Evolutionary conservation across 139 green algal species (phyloP), one percentile per base, ranked within the genome.

Genomic region (Coelastrella sp.): DNA sequence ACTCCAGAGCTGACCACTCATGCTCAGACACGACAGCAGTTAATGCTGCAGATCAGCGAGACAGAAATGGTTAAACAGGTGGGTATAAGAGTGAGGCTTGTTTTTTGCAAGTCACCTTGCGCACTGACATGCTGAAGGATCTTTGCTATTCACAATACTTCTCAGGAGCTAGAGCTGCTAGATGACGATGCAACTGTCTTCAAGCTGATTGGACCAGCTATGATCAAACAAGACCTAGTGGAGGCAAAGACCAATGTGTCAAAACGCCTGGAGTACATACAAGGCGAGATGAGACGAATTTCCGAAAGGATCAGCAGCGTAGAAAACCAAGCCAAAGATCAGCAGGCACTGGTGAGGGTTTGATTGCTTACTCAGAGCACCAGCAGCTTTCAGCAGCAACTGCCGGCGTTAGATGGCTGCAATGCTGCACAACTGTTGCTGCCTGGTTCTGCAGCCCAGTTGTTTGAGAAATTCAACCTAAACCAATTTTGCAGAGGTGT

Each of bases 191-290:
- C 92, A 0, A 93, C 88, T 21, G 94, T 98, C 19, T 98, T 93
- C 91, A 98, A 98, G 91, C 88, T 96, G 34, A 94, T 98, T 5
- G 96, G 96, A 3, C 96, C 96, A 0, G 95, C 92, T 7, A 88
- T 98, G 73, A 89, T 98, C 63, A 94, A 92, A 79, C 95, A 98
- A 83, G 96, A 98, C 75, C 81, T 93, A 13, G 67, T 96, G 35
- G 96, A 98, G 83, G 96, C 96, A 2, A 93, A 92, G 64, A 86
- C 94, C 4, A 98, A 98, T 85, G 95, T 98, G 35, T 72, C 50
- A 9, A 98, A 98, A 85, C 94, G 96, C n/a, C 84, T 98, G 63
- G 94, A 98, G 53, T 96, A 94, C 88, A 98, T 94, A 40, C 90
- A 69, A 35, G 87, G 74, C 11, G 91, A 94, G 45, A 79, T 93